These are phyloP conservation scores for Neocucurbitaria cava DNA, from an alignment of 2,329 filamentous ascomycete species.

Conservation along the genomic window DNA sequence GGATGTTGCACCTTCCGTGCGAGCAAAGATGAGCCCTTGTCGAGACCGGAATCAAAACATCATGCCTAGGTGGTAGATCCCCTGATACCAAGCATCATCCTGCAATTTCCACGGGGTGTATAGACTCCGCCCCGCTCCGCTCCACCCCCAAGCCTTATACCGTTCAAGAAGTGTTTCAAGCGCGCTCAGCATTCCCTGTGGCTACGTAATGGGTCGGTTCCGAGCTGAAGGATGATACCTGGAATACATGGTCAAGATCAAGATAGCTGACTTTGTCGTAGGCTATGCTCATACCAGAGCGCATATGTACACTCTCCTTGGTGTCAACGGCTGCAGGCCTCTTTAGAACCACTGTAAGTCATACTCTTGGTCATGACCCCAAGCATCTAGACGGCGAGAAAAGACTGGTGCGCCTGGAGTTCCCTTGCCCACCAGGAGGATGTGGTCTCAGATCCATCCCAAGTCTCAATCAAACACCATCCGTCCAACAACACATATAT, in stretches of 20 bases:
- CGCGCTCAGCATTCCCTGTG: neutral
- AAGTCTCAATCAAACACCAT: neutral
- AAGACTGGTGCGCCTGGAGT: neutral
- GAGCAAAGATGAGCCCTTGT: conserved; percentile 10
- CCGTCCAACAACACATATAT: too few relatives aligned
- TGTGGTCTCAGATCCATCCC: neutral
- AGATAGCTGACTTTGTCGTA: conserved; percentile 13
- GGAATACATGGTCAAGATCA: neutral
- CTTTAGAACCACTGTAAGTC: conserved; percentile 53
- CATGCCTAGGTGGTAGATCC: conserved; percentile 17
- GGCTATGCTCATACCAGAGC: conserved; percentile 55
- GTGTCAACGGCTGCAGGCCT: conserved; percentile 58
- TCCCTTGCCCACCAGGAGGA: neutral
- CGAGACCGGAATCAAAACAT: conserved; percentile 18
- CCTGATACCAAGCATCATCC: conserved; percentile 27
- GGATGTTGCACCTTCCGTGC: conserved; percentile 37
- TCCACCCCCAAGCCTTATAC: conserved; percentile 18
- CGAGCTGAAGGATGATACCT: neutral
- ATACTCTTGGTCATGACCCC: neutral
- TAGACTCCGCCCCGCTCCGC: conserved; percentile 27
- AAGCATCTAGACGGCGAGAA: neutral
- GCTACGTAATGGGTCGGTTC: neutral
- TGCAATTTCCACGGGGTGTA: conserved; percentile 25
- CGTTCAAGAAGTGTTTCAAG: neutral
- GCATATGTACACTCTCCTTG: conserved; percentile 58